Base-by-base conservation (phyloP, 768 basidiomycete genomes). In the Naganishia friedmannii region DNA sequence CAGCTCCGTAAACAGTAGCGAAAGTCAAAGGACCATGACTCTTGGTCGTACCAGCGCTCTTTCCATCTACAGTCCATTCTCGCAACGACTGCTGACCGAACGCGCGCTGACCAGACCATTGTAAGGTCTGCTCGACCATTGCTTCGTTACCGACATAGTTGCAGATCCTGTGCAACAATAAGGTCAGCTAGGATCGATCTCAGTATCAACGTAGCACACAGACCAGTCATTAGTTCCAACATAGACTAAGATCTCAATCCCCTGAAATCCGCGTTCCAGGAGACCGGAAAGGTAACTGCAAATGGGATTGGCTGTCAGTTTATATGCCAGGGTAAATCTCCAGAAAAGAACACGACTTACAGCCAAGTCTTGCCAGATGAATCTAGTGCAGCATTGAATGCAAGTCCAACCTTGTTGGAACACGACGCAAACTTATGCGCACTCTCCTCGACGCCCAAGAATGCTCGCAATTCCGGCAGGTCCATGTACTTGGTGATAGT, bases 231-330 rank as follows among this genome's bases (percentile, higher is more conserved):
- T 88, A 48, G 83, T 83, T 23, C 89, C 89, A 0, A 87, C 88
- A 72, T 90, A 90, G 56, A 89, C 87, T 51, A 92, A 84, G 42
- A 90, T 82, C 6, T 87, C 86, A 23, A 93, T 81, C 0, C n/a
- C n/a, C n/a, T n/a, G n/a, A n/a, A n/a, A n/a, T n/a, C 88, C 88
- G n/a, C 90, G 85, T 70, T 92, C 90, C 10, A 92, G 85, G 46
- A 92, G 85, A 0, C 84, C 85, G 0, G 87, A 83, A 70, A 90
- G 86, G 76, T 90, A 88, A 23, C 60, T 63, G 19, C 29, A 28
- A 53, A 58, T 51, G 32, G 71, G 54, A 39, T 32, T 39, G 23
- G 54, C 67, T 37, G 28, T 42, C 34, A 37, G 54, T 19, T 37
- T 60, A 37, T 29, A 21, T 19, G 53, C 31, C 3, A 12, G 32